Evolutionary conservation across 2,329 filamentous ascomycete species (phyloP), one percentile per base, ranked within the genome.

Genomic region (Rachicladosporium sp.): DNA sequence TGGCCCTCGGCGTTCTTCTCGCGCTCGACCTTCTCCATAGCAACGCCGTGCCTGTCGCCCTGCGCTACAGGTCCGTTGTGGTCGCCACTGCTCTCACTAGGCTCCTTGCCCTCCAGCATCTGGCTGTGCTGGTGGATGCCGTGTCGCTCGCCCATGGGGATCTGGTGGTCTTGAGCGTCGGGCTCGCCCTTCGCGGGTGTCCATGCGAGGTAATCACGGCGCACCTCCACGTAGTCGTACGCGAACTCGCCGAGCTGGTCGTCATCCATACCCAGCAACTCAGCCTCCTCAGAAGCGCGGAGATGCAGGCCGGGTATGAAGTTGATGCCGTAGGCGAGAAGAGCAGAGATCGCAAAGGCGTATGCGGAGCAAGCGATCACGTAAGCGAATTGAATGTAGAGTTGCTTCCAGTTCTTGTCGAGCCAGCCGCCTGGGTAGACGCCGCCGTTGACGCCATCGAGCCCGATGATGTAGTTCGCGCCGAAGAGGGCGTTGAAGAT

Each of bases 241-340:
- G 83, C 84, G 58, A 89, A 91, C 64, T 91, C 84, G 62, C 84
- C 84, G 51, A 89, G 82, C 66, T 91, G 84, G 64, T 89, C 83
- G 57, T 89, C 84, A 55, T 91, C 84, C 82, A 89, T 88, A 50
- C 84, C 84, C 41, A 89, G 75, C 9, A 89, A 75, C 63, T 91
- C 84, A 15, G 84, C 84, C 62, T 88, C 80, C 55, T 87, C 82
- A 19, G 75, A 80, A 6, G 83, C 82, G 42, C 84, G 82, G 34
- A 91, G 80, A 59, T 86, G 75, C 12, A 91, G 73, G 35, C 83
- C 83, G 19, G 84, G 84, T 13, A 87, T 70, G 47, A 78, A 59
- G 65, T 91, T 80, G 64, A 91, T 82, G 54, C 66, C 57, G 64
- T 80, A 84, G 45, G 83, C 83, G 51, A 91, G 73, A 51, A 80